Conservation (phyloP, 495 filamentous ascomycete species). For the Annulohypoxylon stygium region DNA sequence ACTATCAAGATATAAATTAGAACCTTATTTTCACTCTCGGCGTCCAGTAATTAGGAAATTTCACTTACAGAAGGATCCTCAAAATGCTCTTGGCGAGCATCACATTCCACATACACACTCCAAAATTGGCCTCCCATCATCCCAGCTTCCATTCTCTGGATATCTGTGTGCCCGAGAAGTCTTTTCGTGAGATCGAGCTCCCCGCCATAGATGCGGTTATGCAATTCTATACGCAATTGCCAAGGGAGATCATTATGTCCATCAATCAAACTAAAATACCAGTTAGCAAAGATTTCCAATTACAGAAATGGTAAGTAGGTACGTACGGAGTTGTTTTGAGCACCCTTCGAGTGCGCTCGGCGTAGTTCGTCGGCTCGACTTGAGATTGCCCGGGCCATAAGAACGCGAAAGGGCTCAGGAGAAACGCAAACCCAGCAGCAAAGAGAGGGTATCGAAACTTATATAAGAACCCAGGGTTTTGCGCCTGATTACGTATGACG, state of each 20-base stretch:
- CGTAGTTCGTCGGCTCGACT: constrained; percentile 36
- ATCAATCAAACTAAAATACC: constrained; percentile 44
- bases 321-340: constrained; percentile 39
- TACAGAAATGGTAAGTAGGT: not conserved
- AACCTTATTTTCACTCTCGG: not conserved
- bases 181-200: constrained; percentile 47
- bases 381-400: constrained; percentile 32
- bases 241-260: constrained; percentile 55
- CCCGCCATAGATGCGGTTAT: constrained; percentile 49
- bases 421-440: constrained; percentile 37
- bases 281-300: not conserved
- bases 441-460: constrained; percentile 37
- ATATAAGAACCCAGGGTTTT: constrained; percentile 29
- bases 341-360: constrained; percentile 36
- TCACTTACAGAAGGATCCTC: constrained; percentile 45
- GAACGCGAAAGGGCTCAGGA: constrained; percentile 35
- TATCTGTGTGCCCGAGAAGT: constrained; percentile 46
- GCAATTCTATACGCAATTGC: constrained; percentile 49
- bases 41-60: not conserved
- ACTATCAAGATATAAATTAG: constrained; percentile 21
- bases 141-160: constrained; percentile 44
- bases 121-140: constrained; percentile 55
- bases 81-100: constrained; percentile 35
- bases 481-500: constrained; percentile 27
- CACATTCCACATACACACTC: constrained; percentile 50